These are phyloP conservation scores for Botryotinia calthae DNA, from an alignment of 2,329 filamentous ascomycete species.

Conservation along the genomic window DNA sequence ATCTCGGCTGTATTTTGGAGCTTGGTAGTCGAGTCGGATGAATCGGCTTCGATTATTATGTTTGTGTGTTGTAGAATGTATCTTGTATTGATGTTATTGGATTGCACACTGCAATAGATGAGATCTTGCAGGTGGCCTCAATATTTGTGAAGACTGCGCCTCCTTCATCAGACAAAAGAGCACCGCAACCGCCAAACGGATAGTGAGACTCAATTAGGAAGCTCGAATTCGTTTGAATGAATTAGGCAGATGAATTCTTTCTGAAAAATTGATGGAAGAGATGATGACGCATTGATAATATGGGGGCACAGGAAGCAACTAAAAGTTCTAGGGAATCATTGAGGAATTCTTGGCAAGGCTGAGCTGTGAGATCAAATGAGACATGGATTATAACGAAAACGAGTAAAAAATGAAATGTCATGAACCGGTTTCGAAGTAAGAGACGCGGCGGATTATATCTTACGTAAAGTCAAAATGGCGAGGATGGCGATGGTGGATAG, in stretches of 20 bases:
- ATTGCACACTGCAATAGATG: background rate
- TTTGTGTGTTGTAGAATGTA: background rate
- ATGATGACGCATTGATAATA: background rate
- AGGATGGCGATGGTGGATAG: background rate
- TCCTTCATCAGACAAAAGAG: background rate
- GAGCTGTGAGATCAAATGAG: background rate
- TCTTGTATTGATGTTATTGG: background rate
- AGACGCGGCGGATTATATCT: background rate
- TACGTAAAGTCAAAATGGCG: conserved; percentile 10
- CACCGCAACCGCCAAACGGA: background rate
- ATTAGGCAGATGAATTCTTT: background rate
- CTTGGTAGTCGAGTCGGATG: background rate
- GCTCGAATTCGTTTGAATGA: background rate
- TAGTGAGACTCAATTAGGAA: background rate
- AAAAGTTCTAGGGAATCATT: background rate
- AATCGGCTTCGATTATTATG: background rate
- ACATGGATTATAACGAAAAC: background rate
- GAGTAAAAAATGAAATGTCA: background rate
- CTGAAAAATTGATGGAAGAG: background rate
- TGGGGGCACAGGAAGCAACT: background rate
- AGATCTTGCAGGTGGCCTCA: background rate
- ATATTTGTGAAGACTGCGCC: background rate
- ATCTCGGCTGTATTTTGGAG: background rate
- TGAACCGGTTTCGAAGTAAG: background rate
- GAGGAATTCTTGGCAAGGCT: background rate